Conservation (phyloP, 129 eudicot genomes). For the Scalesia atractyloides region DNA sequence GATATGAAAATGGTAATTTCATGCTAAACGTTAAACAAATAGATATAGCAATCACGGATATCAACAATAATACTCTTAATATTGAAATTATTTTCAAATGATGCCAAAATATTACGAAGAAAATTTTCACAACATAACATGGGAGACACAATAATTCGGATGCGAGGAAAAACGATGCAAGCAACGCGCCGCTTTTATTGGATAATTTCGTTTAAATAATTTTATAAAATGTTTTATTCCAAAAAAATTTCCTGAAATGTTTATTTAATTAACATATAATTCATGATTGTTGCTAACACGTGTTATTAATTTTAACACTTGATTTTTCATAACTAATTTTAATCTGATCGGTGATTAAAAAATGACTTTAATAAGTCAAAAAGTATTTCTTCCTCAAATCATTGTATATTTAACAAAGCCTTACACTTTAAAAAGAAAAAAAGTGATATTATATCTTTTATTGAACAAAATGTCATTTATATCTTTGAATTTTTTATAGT, state of each 20-base stretch:
- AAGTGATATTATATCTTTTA: no score
- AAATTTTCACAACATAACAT: slow-evolving; percentile 15
- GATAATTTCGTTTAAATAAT: neutral
- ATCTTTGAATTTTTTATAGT: no score
- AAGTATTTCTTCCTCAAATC: neutral
- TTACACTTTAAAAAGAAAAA: no score
- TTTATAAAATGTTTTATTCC: neutral
- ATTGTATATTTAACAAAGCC: neutral
- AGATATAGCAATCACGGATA: neutral
- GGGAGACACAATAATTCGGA: slow-evolving; percentile 31
- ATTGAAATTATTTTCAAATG: slow-evolving; percentile 8
- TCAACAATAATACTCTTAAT: slow-evolving; percentile 1
- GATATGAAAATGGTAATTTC: neutral
- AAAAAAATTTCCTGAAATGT: no score
- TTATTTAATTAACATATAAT: no score
- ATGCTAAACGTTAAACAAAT: neutral
- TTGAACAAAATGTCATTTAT: no score
- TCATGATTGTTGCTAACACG: no score
- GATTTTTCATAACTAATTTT: neutral
- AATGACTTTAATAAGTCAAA: neutral
- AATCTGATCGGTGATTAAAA: neutral
- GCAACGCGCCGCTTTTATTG: slow-evolving; percentile 35
- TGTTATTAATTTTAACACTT: no score
- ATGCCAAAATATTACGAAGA: slow-evolving; percentile 18
- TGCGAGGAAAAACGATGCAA: neutral